A percentile compares a stretch with the other conserved stretches of the same genome.
These are phyloP conservation scores for Penicillium sp. DNA, from an alignment of 2,329 filamentous ascomycete species.

Conservation along the genomic window DNA sequence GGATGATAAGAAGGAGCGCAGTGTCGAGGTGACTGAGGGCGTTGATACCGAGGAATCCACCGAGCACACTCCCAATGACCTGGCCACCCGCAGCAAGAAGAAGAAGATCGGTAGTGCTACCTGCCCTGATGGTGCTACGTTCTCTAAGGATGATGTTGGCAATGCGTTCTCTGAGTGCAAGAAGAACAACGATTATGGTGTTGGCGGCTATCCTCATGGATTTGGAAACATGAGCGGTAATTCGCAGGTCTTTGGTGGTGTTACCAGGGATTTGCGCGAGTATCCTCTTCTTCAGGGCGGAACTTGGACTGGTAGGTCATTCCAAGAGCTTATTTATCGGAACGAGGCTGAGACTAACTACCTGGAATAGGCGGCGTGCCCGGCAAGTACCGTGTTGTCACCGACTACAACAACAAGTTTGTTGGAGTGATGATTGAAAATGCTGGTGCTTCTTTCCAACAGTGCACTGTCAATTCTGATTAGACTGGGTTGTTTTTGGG, in stretches of 20 bases:
- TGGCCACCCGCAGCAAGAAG: constrained; percentile 11
- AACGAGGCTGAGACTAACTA: constrained; percentile 1
- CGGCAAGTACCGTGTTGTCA: constrained; percentile 12
- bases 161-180: constrained; percentile 1
- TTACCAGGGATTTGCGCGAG: constrained; percentile 12
- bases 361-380: constrained; percentile 11
- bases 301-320: constrained; percentile 13
- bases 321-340: neutral
- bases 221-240: neutral
- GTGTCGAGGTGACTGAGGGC: neutral
- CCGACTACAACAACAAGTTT: constrained; percentile 14
- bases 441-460: constrained; percentile 8
- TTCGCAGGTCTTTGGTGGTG: constrained; percentile 3
- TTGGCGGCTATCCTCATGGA: neutral
- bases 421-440: constrained; percentile 14
- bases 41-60: neutral
- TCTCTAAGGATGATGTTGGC: constrained; percentile 9
- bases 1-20: neutral
- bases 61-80: constrained; percentile 5
- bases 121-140: constrained; percentile 7
- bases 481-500: neutral
- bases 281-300: constrained; percentile 8
- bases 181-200: neutral
- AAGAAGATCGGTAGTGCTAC: constrained; percentile 12
- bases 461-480: constrained; percentile 9